A percentile compares a stretch with the other conserved stretches of the same genome.
phyloP scores from a whole-genome alignment of 257 asterid species.

The Paulownia fortunei region DNA sequence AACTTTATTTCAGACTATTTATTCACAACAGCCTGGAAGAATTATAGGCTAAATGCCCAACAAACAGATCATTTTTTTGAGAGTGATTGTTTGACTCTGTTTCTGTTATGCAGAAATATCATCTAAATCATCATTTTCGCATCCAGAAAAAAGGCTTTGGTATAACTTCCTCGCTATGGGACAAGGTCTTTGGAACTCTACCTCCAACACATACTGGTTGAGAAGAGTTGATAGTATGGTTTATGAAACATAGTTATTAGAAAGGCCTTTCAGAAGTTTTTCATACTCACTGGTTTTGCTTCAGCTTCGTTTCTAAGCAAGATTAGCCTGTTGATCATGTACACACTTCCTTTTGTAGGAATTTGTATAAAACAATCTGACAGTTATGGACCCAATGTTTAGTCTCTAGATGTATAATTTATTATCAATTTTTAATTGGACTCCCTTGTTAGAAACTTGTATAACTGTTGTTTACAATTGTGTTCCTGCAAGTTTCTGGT shows the following conservation, averaged over 20 bases:
- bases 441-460: no score
- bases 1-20: no score
- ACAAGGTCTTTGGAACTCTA: conserved; percentile 81
- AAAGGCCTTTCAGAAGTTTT: neutral
- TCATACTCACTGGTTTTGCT: conserved; percentile 13
- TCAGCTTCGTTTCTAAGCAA: no score
- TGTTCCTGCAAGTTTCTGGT: no score
- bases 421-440: no score
- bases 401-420: no score
- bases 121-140: conserved; percentile 91
- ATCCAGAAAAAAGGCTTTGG: conserved; percentile 86
- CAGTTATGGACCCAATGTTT: no score
- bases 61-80: neutral
- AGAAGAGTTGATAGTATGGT: conserved; percentile 58
- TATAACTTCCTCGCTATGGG: conserved; percentile 91
- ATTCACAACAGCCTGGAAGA: no score
- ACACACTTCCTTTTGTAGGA: no score
- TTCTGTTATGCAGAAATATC: conserved; percentile 69
- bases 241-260: conserved; percentile 8
- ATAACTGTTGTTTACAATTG: no score
- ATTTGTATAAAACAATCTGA: no score
- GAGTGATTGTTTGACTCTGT: conserved; percentile 7
- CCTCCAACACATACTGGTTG: conserved; percentile 62
- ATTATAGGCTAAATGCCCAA: neutral
- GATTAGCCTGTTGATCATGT: no score